Evolutionary conservation across 2,329 filamentous ascomycete genomes (phyloP), one percentile per base, ranked within the genome.

Genomic region (Cladosporium halotolerans): DNA sequence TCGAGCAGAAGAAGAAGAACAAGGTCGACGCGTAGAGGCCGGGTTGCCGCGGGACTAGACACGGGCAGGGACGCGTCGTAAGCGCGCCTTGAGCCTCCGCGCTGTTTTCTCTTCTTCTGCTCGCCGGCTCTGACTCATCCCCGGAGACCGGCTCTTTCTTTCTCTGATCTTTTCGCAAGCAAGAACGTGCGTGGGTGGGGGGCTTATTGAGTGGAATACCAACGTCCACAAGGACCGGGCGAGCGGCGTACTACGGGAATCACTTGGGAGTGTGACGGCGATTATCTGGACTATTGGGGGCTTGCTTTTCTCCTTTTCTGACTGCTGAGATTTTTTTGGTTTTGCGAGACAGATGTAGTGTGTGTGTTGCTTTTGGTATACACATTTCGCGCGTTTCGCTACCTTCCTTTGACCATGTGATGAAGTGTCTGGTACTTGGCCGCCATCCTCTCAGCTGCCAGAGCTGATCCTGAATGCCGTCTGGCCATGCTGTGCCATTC

Each of bases 1-100:
- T 95, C 53, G 90, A 96, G 76, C 88, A 95, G 76, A 95, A 95
- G 87, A 96, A 96, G 87, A 89, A 89, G 78, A 84, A 79, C 69
- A 82, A 83, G 76, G 58, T 67, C 45, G 71, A 72, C 55, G 70
- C 58, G 55, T 72, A 68, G 50, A 18, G n/a, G 8, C 11, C n/a
- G n/a, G 11, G 8, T 11, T 14, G 10, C 6, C 36, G 36, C 13
- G 36, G 36, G 18, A 6, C 43, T n/a, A 33, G 13, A 16, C 18
- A 49, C 45, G 10, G 47, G 45, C 18, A 36, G n/a, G n/a, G 41
- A 46, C 36, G 43, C 34, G 18, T 14, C 42, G 51, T 34, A 43
- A 16, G 14, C 23, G 23, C 23, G 7, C 23, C 5, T 7, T 28
- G 16, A 28, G 23, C 23, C 23, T 28, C 16, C 16, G 16, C 16